Conservation (phyloP, 805 yeast genomes). For the Candida morakotiae region DNA sequence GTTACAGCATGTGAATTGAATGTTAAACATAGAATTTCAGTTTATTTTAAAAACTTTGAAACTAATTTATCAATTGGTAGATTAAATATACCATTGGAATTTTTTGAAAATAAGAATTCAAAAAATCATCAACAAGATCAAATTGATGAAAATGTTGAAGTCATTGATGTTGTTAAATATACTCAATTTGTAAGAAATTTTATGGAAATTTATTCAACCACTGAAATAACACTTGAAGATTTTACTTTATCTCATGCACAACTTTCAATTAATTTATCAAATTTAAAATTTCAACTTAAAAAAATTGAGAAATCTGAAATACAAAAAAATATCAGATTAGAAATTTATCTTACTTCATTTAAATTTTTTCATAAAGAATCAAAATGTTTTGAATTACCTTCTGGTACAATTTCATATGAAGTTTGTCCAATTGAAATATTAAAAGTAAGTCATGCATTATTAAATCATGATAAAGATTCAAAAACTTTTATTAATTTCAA, state of each 20-base stretch:
- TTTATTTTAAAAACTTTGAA: slow-evolving; percentile 13
- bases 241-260: slow-evolving; percentile 17
- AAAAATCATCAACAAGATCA: background rate
- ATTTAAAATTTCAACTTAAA: slow-evolving; percentile 15
- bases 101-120: background rate
- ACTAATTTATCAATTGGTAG: slow-evolving; percentile 14
- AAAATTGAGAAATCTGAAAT: slow-evolving; percentile 8
- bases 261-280: slow-evolving; percentile 15
- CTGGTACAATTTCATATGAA: slow-evolving; percentile 24
- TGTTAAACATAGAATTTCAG: slow-evolving; percentile 7
- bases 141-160: slow-evolving; percentile 1
- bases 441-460: slow-evolving; percentile 15
- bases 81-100: slow-evolving; percentile 15
- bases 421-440: slow-evolving; percentile 19
- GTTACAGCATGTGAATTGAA: slow-evolving; percentile 13
- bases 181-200: slow-evolving; percentile 3
- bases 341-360: slow-evolving; percentile 24
- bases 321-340: slow-evolving; percentile 11
- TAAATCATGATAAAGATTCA: slow-evolving; percentile 6
- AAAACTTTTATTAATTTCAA: slow-evolving; percentile 11
- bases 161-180: slow-evolving; percentile 6
- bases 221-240: slow-evolving; percentile 22
- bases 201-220: slow-evolving; percentile 7
- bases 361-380: slow-evolving; percentile 25
- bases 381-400: slow-evolving; percentile 32